Evolutionary conservation across 2,329 filamentous ascomycete genomes (phyloP).

Genomic region (Balansia obtecta): DNA sequence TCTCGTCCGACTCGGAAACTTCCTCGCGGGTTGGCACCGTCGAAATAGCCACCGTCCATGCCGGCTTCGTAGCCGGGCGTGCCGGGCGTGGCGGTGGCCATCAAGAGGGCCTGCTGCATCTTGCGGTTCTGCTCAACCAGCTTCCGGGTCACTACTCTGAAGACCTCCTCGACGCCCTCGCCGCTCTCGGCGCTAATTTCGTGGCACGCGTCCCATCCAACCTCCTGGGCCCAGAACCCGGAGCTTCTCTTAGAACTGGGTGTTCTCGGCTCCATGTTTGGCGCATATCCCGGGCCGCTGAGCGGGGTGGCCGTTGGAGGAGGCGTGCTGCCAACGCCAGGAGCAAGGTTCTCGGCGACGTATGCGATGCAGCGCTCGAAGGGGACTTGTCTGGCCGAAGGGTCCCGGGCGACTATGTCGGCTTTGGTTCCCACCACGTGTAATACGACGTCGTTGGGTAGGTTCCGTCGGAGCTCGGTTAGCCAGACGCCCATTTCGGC

Average conservation of each 20-base stretch:
- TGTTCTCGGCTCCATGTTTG: conserved; percentile 38
- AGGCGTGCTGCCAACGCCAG: conserved; percentile 53
- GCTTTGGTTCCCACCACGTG: conserved; percentile 94
- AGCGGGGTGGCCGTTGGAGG: conserved; percentile 46
- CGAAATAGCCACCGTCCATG: conserved; percentile 38
- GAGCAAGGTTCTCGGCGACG: conserved; percentile 80
- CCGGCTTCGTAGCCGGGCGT: conserved; percentile 33
- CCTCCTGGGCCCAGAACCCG: conserved; percentile 82
- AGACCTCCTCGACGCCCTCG: conserved; percentile 94
- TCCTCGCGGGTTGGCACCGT: conserved; percentile 30
- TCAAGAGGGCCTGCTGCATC: conserved; percentile 45
- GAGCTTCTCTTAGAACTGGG: conserved; percentile 55
- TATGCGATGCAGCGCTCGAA: conserved; percentile 96
- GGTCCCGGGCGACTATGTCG: conserved; percentile 80
- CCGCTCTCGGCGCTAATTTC: conserved; percentile 91
- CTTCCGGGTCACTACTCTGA: conserved; percentile 55
- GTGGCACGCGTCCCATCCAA: conserved; percentile 94
- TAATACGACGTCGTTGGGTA: conserved; percentile 66
- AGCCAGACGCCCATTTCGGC: conserved; percentile 90
- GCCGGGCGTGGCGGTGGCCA: conserved; percentile 40
- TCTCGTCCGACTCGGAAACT: conserved; percentile 48
- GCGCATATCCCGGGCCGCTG: conserved; percentile 13
- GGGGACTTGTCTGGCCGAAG: conserved; percentile 66
- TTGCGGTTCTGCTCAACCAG: conserved; percentile 52
- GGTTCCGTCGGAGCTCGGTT: conserved; percentile 67